Conservation (phyloP, 2,329 filamentous ascomycete genomes). For the Fusarium sp. region DNA sequence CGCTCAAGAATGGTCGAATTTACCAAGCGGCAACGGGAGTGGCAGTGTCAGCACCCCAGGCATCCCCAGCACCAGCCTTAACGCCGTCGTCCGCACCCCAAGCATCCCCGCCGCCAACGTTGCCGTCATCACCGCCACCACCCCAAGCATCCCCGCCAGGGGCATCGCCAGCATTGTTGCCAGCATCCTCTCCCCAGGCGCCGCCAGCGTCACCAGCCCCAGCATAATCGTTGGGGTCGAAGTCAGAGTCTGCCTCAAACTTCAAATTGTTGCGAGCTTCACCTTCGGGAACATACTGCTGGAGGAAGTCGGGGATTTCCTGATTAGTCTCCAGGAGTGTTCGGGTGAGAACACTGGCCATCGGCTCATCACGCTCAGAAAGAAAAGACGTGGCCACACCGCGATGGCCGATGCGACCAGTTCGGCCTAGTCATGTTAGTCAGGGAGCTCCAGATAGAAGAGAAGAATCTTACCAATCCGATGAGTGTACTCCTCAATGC, state of each 20-base stretch:
- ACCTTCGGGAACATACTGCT: conserved; percentile 68
- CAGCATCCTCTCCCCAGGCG: conserved; percentile 20
- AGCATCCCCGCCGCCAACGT: not conserved
- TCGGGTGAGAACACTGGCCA: conserved; percentile 80
- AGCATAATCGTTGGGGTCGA: conserved; percentile 52
- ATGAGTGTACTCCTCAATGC: conserved; percentile 92
- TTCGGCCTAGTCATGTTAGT: conserved; percentile 70
- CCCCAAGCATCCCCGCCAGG: conserved; percentile 19
- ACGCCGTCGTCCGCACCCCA: not conserved
- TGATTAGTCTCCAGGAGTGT: conserved; percentile 84
- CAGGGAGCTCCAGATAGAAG: not conserved
- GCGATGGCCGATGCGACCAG: conserved; percentile 88
- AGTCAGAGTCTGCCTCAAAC: conserved; percentile 66
- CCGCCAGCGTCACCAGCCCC: conserved; percentile 38
- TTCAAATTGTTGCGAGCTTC: conserved; percentile 56
- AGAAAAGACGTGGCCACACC: conserved; percentile 92
- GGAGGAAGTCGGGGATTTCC: conserved; percentile 82
- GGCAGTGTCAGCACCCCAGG: not conserved
- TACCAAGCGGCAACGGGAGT: conserved; percentile 14
- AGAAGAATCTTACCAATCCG: conserved; percentile 77
- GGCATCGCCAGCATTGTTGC: conserved; percentile 4
- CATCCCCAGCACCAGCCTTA: not conserved
- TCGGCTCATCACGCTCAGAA: conserved; percentile 76
- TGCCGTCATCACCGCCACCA: not conserved
- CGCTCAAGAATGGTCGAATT: not conserved